These are phyloP conservation scores for Parmales sp. DNA, from an alignment of 108 stramenopile species.

Conservation along the genomic window DNA sequence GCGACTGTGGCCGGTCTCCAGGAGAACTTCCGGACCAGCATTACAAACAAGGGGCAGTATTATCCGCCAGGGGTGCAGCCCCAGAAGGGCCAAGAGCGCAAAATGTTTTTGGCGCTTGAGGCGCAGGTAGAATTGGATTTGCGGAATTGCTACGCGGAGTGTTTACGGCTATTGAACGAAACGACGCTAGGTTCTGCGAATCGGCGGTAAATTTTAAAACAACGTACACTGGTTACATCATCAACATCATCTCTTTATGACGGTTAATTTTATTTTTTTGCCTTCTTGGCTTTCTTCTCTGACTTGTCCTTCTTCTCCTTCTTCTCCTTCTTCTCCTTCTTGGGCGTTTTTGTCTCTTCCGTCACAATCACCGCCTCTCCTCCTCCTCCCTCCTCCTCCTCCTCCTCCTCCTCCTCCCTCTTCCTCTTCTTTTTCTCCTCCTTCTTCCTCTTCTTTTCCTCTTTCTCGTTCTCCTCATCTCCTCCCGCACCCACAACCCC, in stretches of 20 bases:
- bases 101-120: conserved; percentile 74
- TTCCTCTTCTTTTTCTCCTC: conserved; percentile 35
- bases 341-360: background rate
- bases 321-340: conserved; percentile 31
- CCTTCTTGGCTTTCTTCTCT: background rate
- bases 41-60: conserved; percentile 76
- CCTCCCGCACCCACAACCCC: conserved; percentile 34
- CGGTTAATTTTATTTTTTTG: too few relatives aligned
- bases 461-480: conserved; percentile 25
- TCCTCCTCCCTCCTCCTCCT: conserved; percentile 14
- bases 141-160: conserved; percentile 64
- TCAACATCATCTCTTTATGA: too few relatives aligned
- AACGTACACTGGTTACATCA: too few relatives aligned
- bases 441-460: conserved; percentile 31
- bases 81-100: conserved; percentile 47
- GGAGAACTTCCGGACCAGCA: conserved; percentile 80
- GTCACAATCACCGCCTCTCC: background rate
- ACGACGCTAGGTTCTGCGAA: conserved; percentile 74
- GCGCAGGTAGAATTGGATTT: conserved; percentile 62
- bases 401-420: conserved; percentile 32
- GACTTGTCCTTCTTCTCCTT: conserved; percentile 11
- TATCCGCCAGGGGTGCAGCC: conserved; percentile 53
- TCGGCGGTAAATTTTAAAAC: too few relatives aligned
- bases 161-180: conserved; percentile 79
- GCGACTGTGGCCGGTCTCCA: conserved; percentile 73